Percentiles rank a stretch among this genome's conserved stretches.
Conservation (phyloP, 352 stramenopile genomes). For the Phytophthora uliginosa region DNA sequence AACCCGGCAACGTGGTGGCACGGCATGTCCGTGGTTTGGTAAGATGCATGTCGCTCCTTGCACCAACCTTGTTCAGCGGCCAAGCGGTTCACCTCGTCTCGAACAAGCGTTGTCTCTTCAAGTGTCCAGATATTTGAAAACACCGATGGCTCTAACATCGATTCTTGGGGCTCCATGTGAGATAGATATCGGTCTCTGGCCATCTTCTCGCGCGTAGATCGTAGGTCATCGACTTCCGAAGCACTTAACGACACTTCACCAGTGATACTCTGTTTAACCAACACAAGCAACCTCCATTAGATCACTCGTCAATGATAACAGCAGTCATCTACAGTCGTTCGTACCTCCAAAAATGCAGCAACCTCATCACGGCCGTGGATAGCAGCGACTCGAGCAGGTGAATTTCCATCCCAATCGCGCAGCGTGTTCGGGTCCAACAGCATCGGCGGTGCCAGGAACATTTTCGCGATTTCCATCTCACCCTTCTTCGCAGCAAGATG, state of each 20-base stretch:
- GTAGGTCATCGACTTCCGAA: conserved; percentile 34
- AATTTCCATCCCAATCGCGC: conserved; percentile 76
- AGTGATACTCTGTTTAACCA: conserved; percentile 23
- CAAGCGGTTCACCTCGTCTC: conserved; percentile 48
- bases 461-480: conserved; percentile 57
- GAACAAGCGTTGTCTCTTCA: conserved; percentile 59
- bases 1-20: conserved; percentile 74
- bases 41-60: conserved; percentile 81
- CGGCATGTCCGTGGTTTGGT: conserved; percentile 89
- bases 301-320: conserved; percentile 3
- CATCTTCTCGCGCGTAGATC: conserved; percentile 45
- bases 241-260: conserved; percentile 28
- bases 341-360: conserved; percentile 47
- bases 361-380: conserved; percentile 57
- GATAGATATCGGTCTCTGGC: conserved; percentile 61
- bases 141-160: conserved; percentile 50
- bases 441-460: conserved; percentile 55
- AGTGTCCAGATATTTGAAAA: conserved; percentile 64
- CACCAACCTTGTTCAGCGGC: conserved; percentile 69
- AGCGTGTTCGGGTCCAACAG: conserved; percentile 28
- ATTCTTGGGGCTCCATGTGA: conserved; percentile 56
- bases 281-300: background rate
- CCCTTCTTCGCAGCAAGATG: conserved; percentile 77
- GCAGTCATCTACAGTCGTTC: background rate
- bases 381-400: conserved; percentile 51